Evolutionary conservation across 345 rosid genomes (phyloP), one percentile per base, ranked within the genome.

Genomic region (Gossypium herbaceum): DNA sequence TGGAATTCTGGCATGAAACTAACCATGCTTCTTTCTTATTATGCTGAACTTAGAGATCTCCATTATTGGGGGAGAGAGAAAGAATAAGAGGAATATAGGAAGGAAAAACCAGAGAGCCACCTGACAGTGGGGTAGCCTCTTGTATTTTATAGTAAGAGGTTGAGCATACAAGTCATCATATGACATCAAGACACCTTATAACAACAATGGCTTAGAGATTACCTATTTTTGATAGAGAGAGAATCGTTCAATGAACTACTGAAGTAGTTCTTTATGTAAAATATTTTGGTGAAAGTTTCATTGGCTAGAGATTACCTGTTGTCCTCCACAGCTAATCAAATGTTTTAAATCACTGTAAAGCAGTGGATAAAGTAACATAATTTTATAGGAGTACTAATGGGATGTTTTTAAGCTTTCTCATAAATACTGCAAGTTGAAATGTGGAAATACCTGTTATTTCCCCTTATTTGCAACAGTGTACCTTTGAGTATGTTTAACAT

Each of bases 401-500:
- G 43, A 24, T 17, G 25, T 56, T 71, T 56, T 41, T n/a, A 70
- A 41, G 34, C 29, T 55, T 22, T 56, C 12, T 41, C 7, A 39
- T 12, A 19, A 34, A 20, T 39, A 41, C 64, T 2, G 34, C 62
- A 10, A 55, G 10, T 29, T 17, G 47, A 52, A 27, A 29, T 52
- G 60, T 11, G 9, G 34, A 56, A 55, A 55, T 55, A 22, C 12
- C 39, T 55, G 29, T 1, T 34, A 4, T 39, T 39, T 55, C 7
- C 3, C 52, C 45, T 73, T 25, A 10, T 62, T 25, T n/a, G 57
- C n/a, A 24, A 15, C 10, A 43, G 24, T 25, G 2, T 20, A 22
- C 54, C 47, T 54, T 71, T 17, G 55, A 69, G 24, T 62, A 43
- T 7, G 2, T 56, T n/a, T 80, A 76, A 73, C 47, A 20, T 52